Percentiles rank a stretch among this genome's conserved stretches.
phyloP scores from a whole-genome alignment of 2,329 filamentous ascomycete species.

The Xylariaceae sp. region DNA sequence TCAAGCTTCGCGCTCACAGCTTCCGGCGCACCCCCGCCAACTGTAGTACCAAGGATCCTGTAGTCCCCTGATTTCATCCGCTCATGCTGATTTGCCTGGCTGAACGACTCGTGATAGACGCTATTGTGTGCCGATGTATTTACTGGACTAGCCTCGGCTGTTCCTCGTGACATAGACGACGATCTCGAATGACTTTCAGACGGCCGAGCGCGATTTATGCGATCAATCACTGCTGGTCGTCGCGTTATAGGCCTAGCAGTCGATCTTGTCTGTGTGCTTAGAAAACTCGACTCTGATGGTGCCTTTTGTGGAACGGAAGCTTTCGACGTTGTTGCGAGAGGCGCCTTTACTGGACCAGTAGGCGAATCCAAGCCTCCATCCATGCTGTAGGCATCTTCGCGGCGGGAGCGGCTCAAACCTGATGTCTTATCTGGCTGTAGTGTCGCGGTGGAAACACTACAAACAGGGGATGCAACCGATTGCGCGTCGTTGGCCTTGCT shows the following conservation, averaged over 20 bases:
- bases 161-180: slow-evolving; percentile 54
- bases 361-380: slow-evolving; percentile 43
- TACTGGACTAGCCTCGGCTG: slow-evolving; percentile 51
- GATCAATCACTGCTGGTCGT: slow-evolving; percentile 49
- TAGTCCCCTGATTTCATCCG: slow-evolving; percentile 42
- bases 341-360: slow-evolving; percentile 39
- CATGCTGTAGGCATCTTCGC: slow-evolving; percentile 41
- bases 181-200: slow-evolving; percentile 47
- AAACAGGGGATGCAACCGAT: slow-evolving; percentile 34
- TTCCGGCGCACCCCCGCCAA: slow-evolving; percentile 52
- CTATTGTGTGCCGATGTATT: slow-evolving; percentile 55
- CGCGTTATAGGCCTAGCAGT: slow-evolving; percentile 35
- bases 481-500: slow-evolving; percentile 39
- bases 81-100: slow-evolving; percentile 41
- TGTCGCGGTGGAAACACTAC: slow-evolving; percentile 33
- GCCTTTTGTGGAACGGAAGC: slow-evolving; percentile 30
- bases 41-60: slow-evolving; percentile 52
- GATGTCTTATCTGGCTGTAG: slow-evolving; percentile 29
- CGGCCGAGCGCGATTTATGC: slow-evolving; percentile 45
- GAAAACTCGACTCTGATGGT: slow-evolving; percentile 30
- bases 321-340: slow-evolving; percentile 15
- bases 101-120: slow-evolving; percentile 52
- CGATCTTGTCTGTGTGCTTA: slow-evolving; percentile 26
- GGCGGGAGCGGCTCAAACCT: slow-evolving; percentile 29
- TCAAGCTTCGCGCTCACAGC: slow-evolving; percentile 56